These are phyloP conservation scores for Pichia sp. DNA, from an alignment of 1,139 yeast genomes.

Conservation along the genomic window DNA sequence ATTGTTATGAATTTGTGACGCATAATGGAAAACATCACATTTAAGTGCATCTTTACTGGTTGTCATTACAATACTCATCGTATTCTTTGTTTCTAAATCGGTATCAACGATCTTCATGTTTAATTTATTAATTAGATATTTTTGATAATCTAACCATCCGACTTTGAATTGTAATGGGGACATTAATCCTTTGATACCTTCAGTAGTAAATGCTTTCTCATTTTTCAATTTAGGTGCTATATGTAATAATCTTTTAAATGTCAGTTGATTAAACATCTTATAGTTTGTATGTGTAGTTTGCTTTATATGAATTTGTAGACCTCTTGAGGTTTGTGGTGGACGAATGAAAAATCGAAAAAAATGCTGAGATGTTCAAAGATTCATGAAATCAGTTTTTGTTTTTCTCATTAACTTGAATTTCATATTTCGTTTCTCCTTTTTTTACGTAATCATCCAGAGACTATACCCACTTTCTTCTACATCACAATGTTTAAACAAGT, in stretches of 20 bases:
- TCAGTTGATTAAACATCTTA: background rate
- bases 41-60: conserved; percentile 66
- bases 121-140: conserved; percentile 57
- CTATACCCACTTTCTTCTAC: too few relatives aligned
- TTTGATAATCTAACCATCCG: conserved; percentile 82
- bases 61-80: conserved; percentile 68
- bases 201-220: conserved; percentile 33
- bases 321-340: too few relatives aligned
- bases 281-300: too few relatives aligned
- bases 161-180: conserved; percentile 59
- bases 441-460: too few relatives aligned
- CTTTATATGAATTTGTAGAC: too few relatives aligned
- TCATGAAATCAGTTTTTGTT: too few relatives aligned
- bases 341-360: background rate
- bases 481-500: background rate
- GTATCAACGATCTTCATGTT: conserved; percentile 75
- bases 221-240: conserved; percentile 55
- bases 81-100: conserved; percentile 67
- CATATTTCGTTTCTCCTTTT: background rate
- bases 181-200: conserved; percentile 70
- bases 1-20: conserved; percentile 89
- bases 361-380: too few relatives aligned
- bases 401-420: too few relatives aligned
- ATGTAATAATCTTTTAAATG: conserved; percentile 36
- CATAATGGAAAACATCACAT: conserved; percentile 73